Percentiles rank a stretch among this genome's conserved stretches.
phyloP scores from a whole-genome alignment of 1,284 basidiomycete genomes.

The Stereum hirsutum region DNA sequence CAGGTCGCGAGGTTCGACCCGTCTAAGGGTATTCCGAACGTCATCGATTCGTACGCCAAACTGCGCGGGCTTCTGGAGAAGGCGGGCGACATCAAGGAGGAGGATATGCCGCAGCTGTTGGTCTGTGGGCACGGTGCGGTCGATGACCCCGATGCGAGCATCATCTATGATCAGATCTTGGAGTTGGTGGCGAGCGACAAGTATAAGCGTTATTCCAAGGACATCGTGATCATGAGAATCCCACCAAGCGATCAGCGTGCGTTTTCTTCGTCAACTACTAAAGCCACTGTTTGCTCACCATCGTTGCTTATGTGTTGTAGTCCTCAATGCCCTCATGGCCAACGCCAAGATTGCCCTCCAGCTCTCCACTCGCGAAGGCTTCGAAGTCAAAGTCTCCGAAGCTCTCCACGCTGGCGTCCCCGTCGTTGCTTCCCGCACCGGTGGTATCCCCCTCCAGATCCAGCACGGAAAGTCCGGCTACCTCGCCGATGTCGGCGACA shows the following conservation, averaged over 20 bases:
- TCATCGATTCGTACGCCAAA: conserved; percentile 74
- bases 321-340: conserved; percentile 70
- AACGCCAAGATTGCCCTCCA: conserved; percentile 72
- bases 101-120: conserved; percentile 71
- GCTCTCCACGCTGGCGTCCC: conserved; percentile 80
- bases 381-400: conserved; percentile 90
- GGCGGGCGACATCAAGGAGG: conserved; percentile 32
- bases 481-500: conserved; percentile 67
- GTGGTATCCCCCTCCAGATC: conserved; percentile 85
- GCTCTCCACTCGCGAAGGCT: conserved; percentile 79
- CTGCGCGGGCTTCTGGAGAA: conserved; percentile 58
- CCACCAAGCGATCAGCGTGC: conserved; percentile 73
- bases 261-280: conserved; percentile 22
- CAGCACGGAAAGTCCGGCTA: conserved; percentile 77
- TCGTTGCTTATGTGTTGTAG: conserved; percentile 24
- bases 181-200: conserved; percentile 40
- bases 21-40: conserved; percentile 68
- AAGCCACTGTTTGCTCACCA: neutral
- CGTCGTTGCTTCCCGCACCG: conserved; percentile 71
- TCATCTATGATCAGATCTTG: conserved; percentile 76
- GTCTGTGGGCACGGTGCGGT: conserved; percentile 85
- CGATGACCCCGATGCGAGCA: conserved; percentile 78
- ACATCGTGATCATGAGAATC: conserved; percentile 72
- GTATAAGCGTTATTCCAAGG: conserved; percentile 50
- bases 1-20: conserved; percentile 84